Evolutionary conservation across 495 filamentous ascomycete genomes (phyloP).

Genomic region (Rhypophila decipiens): DNA sequence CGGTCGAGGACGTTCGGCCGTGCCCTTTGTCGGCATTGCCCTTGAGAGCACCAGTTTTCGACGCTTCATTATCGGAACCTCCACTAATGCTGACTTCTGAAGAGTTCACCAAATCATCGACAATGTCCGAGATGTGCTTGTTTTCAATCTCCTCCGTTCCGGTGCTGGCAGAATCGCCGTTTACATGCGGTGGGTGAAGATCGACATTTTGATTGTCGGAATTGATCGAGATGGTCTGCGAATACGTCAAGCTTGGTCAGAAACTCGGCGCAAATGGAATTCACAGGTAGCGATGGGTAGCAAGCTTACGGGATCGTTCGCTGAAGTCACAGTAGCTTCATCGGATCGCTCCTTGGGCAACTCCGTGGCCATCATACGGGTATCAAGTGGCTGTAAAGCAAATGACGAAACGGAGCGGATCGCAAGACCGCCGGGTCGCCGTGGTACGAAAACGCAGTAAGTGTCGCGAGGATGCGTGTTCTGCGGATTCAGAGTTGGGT

Average conservation of each 20-base stretch:
- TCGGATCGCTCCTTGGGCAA: constrained; percentile 44
- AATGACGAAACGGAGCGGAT: constrained; percentile 11
- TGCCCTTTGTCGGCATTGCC: constrained; percentile 51
- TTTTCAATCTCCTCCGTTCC: constrained; percentile 39
- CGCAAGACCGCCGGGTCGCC: constrained; percentile 14
- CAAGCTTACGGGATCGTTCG: constrained; percentile 40
- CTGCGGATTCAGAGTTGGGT: background rate
- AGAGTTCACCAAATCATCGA: constrained; percentile 45
- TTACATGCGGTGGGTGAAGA: constrained; percentile 31
- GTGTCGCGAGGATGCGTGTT: too few species aligned
- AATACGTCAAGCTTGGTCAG: constrained; percentile 3
- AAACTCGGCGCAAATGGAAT: too few species aligned
- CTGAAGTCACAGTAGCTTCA: constrained; percentile 43
- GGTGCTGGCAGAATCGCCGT: constrained; percentile 28
- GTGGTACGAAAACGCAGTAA: constrained; percentile 4
- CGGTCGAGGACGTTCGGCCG: constrained; percentile 56
- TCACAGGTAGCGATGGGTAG: too few species aligned
- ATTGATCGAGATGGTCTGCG: constrained; percentile 27
- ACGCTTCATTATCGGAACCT: constrained; percentile 64
- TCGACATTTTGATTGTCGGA: constrained; percentile 39
- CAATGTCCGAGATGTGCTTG: constrained; percentile 44
- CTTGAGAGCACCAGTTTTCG: constrained; percentile 45
- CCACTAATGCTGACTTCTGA: constrained; percentile 54
- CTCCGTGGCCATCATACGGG: constrained; percentile 56
- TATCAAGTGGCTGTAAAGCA: constrained; percentile 15